Evolutionary conservation across 1,284 basidiomycete genomes (phyloP), one percentile per base, ranked within the genome.

Genomic region (Phylloboletellus chloephorus): DNA sequence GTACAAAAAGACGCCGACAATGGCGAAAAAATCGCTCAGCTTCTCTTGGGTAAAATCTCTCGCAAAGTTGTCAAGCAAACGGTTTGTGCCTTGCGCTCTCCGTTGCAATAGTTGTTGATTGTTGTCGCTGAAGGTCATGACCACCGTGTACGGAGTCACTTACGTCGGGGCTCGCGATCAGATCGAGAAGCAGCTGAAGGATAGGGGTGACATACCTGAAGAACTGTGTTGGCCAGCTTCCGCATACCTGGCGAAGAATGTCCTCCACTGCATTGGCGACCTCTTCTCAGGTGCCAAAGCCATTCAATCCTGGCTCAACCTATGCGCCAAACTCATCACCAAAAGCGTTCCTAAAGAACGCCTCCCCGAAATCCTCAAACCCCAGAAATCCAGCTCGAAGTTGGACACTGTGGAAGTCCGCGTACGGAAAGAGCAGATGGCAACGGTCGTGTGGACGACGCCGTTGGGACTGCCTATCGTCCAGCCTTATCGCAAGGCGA

Each of bases 31-130:
- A 66, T 72, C 37, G 93, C 93, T 0, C 52, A 69, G 39, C 54
- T 88, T 51, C 72, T 97, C 13, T 51, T 73, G 26, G 91, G 88
- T 38, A 91, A 92, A 60, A 76, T 98, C 31, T 76, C 90, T 6
- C 71, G 96, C 34, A 98, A 99, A 66, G 85, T 98, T 17, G 95
- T 99, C 53, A 99, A 99, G 73, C 95, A 98, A 71, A 98, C 95
- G 13, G 89, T 85, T 29, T 39, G 74, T 67, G 31, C 33, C 33
- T 19, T 9, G 37, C 39, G 24, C 12, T 28, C 23, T 41, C 32
- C 7, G 13, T 36, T n/a, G 9, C 34, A 19, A 26, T 13, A 25
- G 6, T 37, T n/a, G 22, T 21, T 16, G 17, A 13, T 44, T 50
- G 10, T 37, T 44, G 16, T 31, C 34, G 5, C 25, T 36, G 2